Evolutionary conservation across 495 filamentous ascomycete genomes (phyloP).

Genomic region (Penicillium alfredii): DNA sequence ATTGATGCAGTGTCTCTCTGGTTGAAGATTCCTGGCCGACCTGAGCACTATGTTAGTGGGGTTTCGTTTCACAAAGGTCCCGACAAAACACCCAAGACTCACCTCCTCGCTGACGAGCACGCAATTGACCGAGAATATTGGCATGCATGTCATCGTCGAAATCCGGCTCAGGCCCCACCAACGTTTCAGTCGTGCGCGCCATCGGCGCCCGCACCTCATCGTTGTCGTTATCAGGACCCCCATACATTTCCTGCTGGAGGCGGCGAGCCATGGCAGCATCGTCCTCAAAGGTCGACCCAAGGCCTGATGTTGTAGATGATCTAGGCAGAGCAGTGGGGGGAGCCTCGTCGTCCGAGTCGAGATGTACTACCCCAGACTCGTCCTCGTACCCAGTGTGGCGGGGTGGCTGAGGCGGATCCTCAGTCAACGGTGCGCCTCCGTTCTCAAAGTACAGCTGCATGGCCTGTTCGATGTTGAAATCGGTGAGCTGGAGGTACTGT

Average conservation of each 20-base stretch:
- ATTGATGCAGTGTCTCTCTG: constrained; percentile 64
- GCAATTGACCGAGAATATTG: constrained; percentile 61
- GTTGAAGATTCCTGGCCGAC: constrained; percentile 74
- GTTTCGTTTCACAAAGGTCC: neutral
- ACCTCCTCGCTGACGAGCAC: constrained; percentile 44
- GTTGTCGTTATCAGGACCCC: constrained; percentile 40
- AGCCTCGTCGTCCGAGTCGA: constrained; percentile 61
- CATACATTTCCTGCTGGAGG: constrained; percentile 87
- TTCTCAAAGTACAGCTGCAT: constrained; percentile 86
- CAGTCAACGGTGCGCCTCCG: constrained; percentile 50
- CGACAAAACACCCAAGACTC: constrained; percentile 23
- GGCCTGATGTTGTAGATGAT: constrained; percentile 5
- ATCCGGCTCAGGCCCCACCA: constrained; percentile 67
- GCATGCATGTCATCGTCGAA: constrained; percentile 54
- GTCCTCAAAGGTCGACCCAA: constrained; percentile 54
- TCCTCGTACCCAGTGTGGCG: constrained; percentile 38
- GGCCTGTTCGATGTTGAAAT: constrained; percentile 76
- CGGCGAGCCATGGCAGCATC: constrained; percentile 90
- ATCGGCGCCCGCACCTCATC: constrained; percentile 84
- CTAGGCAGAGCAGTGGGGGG: constrained; percentile 5
- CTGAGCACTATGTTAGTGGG: constrained; percentile 26
- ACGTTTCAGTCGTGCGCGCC: constrained; percentile 82
- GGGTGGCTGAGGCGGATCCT: constrained; percentile 29
- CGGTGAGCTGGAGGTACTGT: constrained; percentile 76
- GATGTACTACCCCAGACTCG: constrained; percentile 56